A percentile compares a stretch with the other conserved stretches of the same genome.
Conservation (phyloP, 2,329 filamentous ascomycete species). For the Colletotrichum coccodes region DNA sequence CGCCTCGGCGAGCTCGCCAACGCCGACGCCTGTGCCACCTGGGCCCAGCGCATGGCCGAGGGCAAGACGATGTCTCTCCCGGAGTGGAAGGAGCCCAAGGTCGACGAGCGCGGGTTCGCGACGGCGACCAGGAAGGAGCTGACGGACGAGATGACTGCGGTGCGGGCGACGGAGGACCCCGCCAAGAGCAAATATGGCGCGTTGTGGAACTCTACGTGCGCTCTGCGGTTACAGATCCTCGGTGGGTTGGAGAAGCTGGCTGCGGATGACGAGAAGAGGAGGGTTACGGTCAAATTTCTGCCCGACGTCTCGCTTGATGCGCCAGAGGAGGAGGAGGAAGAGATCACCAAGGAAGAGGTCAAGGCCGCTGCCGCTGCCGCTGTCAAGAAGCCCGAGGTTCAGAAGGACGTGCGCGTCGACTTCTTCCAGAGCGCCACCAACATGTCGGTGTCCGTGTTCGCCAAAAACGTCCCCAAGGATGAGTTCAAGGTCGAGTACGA, state of each 20-base stretch:
- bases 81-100: conserved; percentile 44
- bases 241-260: conserved; percentile 55
- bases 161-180: conserved; percentile 34
- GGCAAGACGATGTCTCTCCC: conserved; percentile 48
- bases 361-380: conserved; percentile 10
- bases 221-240: conserved; percentile 60
- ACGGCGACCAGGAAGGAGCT: conserved; percentile 46
- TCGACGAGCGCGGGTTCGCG: conserved; percentile 61
- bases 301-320: conserved; percentile 24
- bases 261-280: conserved; percentile 55
- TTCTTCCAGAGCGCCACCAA: conserved; percentile 46
- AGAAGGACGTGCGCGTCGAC: conserved; percentile 41
- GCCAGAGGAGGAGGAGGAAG: conserved; percentile 34
- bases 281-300: conserved; percentile 48
- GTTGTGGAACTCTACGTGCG: conserved; percentile 53
- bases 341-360: conserved; percentile 36
- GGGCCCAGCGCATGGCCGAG: conserved; percentile 57
- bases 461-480: conserved; percentile 53
- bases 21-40: conserved; percentile 75
- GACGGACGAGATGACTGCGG: conserved; percentile 42
- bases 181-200: conserved; percentile 36
- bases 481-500: conserved; percentile 50
- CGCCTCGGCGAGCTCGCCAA: conserved; percentile 78
- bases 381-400: conserved; percentile 12
- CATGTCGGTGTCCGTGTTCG: conserved; percentile 53